Evolutionary conservation across 1,139 yeast species (phyloP).

Genomic region (Debaryomyces coudertii): DNA sequence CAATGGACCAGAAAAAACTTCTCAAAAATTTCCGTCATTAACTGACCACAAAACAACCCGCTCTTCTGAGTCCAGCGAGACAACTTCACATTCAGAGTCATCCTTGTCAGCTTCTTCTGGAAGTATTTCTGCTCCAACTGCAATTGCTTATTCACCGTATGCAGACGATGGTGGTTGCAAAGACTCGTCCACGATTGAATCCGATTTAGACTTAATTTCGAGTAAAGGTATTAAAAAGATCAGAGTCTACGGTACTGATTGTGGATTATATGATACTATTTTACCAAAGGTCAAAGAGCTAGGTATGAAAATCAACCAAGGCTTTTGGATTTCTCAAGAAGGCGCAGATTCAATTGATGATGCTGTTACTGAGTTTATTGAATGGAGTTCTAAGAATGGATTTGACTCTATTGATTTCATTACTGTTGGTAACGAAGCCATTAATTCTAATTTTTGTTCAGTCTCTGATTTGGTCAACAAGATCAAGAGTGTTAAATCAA

Average conservation of each 20-base stretch:
- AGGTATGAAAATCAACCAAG: constrained; percentile 80
- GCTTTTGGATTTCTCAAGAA: constrained; percentile 69
- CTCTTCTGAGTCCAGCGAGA: not conserved
- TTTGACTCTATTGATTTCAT: constrained; percentile 76
- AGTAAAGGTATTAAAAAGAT: constrained; percentile 64
- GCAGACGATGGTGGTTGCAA: constrained; percentile 70
- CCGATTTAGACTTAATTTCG: constrained; percentile 62
- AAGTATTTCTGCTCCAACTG: constrained; percentile 46
- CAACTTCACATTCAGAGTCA: constrained; percentile 14
- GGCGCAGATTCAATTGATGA: constrained; percentile 74
- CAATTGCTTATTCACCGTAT: constrained; percentile 83
- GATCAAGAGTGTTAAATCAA: constrained; percentile 61
- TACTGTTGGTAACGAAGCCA: constrained; percentile 88
- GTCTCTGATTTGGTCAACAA: constrained; percentile 63
- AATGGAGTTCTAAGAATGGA: constrained; percentile 51
- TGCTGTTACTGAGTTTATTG: constrained; percentile 57
- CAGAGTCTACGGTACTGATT: constrained; percentile 86
- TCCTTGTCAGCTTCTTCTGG: constrained; percentile 17
- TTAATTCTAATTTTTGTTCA: constrained; percentile 60
- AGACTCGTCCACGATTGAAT: constrained; percentile 49
- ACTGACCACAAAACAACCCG: constrained; percentile 7
- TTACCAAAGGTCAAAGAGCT: constrained; percentile 60
- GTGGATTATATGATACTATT: constrained; percentile 67
- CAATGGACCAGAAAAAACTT: constrained; percentile 8
- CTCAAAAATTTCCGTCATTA: too few relatives aligned